Base-by-base conservation (phyloP, 73 alveolate species). In the Tetrahymena thermophila region DNA sequence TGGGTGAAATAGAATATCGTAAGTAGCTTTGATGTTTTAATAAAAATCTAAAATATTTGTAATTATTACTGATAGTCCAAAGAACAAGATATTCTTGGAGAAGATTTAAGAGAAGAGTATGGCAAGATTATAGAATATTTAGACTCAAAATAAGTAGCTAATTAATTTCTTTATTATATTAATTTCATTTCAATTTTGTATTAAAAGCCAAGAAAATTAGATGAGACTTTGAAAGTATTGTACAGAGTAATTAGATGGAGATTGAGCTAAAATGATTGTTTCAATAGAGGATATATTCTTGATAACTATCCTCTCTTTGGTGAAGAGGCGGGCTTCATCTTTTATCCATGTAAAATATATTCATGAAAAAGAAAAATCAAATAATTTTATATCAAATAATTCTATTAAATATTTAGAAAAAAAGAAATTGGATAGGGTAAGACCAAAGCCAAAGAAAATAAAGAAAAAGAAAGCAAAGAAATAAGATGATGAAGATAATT, bases 261-360 rank as follows among this genome's bases (percentile, higher is more conserved):
- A 95, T 89, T 95, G 43, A 50, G 93, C 25, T 89, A 95, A 89
- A 95, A 95, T 89, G 97, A 96, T 44, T 98, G 99, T 94, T 96
- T 98, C 94, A 98, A 98, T 94, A 96, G 99, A 93, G 99, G 99
- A 14, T 98, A 98, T 96, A 97, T 98, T 94, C 97, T 98, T 42
- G 98, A 97, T 83, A 99, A 99, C 25, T 98, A 95, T 96, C 99
- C 99, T 8, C 95, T 71, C 42, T 44, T 50, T 83, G 55, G 55
- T 31, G 93, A 89, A 23, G 97, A 95, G 23, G 35, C 94, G 14
- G 95, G 89, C 34, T 85, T 21, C 34, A 95, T 95, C 25, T 95
- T 95, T 28, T 95, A 85, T 56, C 97, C 97, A 28, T 85, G 94
- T 95, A 95, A 95, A 89, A 42, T 31, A 37, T 11, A 28, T 71